Evolutionary conservation across 257 asterid genomes (phyloP).

Genomic region (Catharanthus roseus): DNA sequence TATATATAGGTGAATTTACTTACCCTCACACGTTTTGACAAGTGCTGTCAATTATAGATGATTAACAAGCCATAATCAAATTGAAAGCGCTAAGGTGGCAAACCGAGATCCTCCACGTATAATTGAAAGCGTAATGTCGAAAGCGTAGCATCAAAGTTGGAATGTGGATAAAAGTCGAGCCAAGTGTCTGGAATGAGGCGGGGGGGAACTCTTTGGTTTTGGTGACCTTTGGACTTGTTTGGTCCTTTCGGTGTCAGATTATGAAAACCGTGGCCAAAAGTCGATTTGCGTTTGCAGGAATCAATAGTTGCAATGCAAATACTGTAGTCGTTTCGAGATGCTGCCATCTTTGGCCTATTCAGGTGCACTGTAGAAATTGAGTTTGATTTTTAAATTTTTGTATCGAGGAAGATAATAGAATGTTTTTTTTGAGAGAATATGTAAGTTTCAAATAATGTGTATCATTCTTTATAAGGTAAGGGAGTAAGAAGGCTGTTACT

Average conservation of each 20-base stretch:
- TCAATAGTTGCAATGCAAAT: rapidly evolving
- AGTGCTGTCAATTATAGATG: background rate
- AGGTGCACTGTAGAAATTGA: too few species aligned
- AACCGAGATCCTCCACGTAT: conserved; percentile 20
- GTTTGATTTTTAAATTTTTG: too few species aligned
- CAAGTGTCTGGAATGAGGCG: conserved; percentile 15
- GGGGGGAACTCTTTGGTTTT: background rate
- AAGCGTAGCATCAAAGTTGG: background rate
- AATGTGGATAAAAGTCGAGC: conserved; percentile 18
- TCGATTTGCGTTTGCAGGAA: background rate
- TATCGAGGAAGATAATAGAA: too few species aligned
- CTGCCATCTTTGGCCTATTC: background rate
- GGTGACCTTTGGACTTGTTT: background rate
- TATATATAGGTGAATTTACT: too few species aligned
- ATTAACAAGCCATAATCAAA: background rate
- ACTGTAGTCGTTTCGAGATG: background rate
- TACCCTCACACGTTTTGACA: background rate
- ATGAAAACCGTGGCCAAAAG: background rate
- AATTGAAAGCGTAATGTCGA: background rate
- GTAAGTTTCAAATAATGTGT: too few species aligned
- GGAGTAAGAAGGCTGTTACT: too few species aligned
- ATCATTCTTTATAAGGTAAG: too few species aligned
- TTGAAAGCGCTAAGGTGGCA: background rate
- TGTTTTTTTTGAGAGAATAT: too few species aligned
- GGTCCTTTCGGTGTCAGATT: background rate